Conservation (phyloP, 495 filamentous ascomycete species). For the Bombardia bombarda region DNA sequence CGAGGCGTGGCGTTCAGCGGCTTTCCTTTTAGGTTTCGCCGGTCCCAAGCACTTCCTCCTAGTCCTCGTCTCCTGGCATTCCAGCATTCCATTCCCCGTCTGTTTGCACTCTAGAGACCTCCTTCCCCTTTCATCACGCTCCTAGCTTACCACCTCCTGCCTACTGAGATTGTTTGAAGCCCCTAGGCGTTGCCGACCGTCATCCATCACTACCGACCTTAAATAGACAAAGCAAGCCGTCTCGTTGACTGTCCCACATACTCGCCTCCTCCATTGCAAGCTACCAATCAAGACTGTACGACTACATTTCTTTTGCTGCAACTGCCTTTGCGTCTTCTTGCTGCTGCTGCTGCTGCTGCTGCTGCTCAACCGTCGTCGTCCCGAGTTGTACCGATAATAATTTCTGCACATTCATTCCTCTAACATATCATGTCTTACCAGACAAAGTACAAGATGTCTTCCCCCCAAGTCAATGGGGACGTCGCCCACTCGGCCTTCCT, state of each 20-base stretch:
- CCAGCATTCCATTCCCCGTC: background rate
- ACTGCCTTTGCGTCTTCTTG: background rate
- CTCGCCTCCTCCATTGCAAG: background rate
- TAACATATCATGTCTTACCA: conserved; percentile 11
- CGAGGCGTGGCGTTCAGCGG: background rate
- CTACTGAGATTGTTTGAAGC: background rate
- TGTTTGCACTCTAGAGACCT: background rate
- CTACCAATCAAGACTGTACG: background rate
- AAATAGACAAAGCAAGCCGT: background rate
- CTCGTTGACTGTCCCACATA: background rate
- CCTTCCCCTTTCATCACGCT: background rate
- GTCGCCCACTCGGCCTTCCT: conserved; percentile 18
- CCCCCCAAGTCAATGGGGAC: conserved; percentile 21
- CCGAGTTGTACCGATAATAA: no score
- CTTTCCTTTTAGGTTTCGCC: background rate
- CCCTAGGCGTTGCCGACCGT: background rate
- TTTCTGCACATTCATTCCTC: no score
- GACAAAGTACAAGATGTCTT: conserved; percentile 16
- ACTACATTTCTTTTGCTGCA: background rate
- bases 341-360: background rate
- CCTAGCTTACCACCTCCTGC: background rate
- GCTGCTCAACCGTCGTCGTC: no score
- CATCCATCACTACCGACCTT: background rate
- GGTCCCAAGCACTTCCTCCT: no score
- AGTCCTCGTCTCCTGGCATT: no score